A percentile compares a stretch with the other conserved stretches of the same genome.
Evolutionary conservation across 768 basidiomycete genomes (phyloP).

Genomic region (Lactarius hengduanensis): DNA sequence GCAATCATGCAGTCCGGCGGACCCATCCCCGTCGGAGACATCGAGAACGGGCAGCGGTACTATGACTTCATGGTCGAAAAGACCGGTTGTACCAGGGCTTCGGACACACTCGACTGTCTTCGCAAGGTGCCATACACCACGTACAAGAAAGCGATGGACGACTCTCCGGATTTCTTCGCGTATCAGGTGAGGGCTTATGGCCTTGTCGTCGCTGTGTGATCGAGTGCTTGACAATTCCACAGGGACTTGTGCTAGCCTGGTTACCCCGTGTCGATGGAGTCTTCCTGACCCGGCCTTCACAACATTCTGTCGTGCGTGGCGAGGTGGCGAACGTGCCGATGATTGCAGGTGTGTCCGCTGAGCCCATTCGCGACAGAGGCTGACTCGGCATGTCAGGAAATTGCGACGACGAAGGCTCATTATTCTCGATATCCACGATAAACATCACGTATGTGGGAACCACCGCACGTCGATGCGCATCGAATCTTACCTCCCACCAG

Average conservation of each 20-base stretch:
- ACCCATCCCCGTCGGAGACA: conserved; percentile 36
- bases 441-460: conserved; percentile 36
- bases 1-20: conserved; percentile 48
- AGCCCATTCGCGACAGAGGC: neutral
- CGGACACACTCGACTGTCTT: conserved; percentile 46
- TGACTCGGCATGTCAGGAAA: conserved; percentile 38
- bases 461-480: neutral
- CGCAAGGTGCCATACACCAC: conserved; percentile 37
- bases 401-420: conserved; percentile 60
- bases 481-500: neutral
- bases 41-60: conserved; percentile 35
- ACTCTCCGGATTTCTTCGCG: conserved; percentile 35
- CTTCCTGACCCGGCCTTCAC: conserved; percentile 31
- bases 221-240: neutral
- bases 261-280: conserved; percentile 33
- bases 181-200: conserved; percentile 33
- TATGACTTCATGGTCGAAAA: conserved; percentile 44
- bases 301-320: conserved; percentile 28
- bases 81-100: conserved; percentile 37
- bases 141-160: conserved; percentile 37
- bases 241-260: conserved; percentile 34
- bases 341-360: conserved; percentile 26
- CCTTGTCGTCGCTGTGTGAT: neutral
- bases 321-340: conserved; percentile 30
- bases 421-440: conserved; percentile 33